Evolutionary conservation across 331 rosid species (phyloP).

Genomic region (Saraca asoca): DNA sequence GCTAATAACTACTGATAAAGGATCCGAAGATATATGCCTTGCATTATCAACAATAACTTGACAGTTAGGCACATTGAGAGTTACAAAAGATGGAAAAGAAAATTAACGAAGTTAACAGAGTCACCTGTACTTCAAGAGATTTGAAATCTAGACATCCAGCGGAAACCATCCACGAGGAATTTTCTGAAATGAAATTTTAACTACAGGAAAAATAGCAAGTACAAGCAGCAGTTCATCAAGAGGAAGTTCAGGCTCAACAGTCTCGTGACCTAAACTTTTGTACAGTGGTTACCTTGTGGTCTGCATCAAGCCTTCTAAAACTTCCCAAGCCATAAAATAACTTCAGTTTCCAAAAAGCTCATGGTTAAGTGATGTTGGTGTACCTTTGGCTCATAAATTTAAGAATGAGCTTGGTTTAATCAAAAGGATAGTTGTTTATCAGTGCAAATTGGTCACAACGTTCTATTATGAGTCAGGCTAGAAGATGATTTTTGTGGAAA

Average conservation of each 20-base stretch:
- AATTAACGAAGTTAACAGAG: not conserved
- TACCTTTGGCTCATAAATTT: slow-evolving; percentile 58
- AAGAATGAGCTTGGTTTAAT: slow-evolving; percentile 63
- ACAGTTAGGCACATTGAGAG: too few species aligned
- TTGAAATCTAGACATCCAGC: slow-evolving; percentile 15
- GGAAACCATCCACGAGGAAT: slow-evolving; percentile 32
- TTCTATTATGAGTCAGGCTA: slow-evolving; percentile 54
- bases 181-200: slow-evolving; percentile 13
- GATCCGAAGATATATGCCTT: too few species aligned
- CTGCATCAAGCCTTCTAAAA: slow-evolving; percentile 36
- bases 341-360: slow-evolving; percentile 39
- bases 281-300: slow-evolving; percentile 45
- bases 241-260: slow-evolving; percentile 38
- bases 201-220: slow-evolving; percentile 23
- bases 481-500: slow-evolving; percentile 58
- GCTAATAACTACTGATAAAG: too few species aligned
- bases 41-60: too few species aligned
- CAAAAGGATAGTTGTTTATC: slow-evolving; percentile 38
- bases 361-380: slow-evolving; percentile 41
- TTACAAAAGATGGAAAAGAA: not conserved
- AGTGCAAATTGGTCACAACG: slow-evolving; percentile 53
- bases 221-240: slow-evolving; percentile 24
- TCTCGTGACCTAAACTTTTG: slow-evolving; percentile 47
- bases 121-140: not conserved
- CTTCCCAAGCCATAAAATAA: slow-evolving; percentile 33